Conservation (phyloP, 257 asterid genomes). For the Solanum stenotomum region DNA sequence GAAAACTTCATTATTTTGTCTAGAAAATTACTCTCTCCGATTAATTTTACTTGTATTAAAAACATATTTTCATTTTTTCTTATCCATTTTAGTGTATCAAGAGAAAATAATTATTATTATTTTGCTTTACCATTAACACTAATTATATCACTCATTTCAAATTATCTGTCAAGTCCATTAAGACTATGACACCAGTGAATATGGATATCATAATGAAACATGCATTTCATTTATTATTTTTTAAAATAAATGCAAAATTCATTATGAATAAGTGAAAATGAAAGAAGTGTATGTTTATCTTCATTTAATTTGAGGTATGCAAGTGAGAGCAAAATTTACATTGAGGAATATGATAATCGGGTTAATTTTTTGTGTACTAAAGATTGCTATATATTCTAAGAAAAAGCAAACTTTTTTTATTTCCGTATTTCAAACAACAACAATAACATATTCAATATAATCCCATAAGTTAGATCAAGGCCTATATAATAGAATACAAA, state of each 20-base stretch:
- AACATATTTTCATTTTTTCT: background rate
- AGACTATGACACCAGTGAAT: background rate
- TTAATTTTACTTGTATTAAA: background rate
- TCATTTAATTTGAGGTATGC: background rate
- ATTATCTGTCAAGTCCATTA: background rate
- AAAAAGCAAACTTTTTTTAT: background rate
- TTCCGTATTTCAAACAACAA: background rate
- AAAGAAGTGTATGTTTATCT: background rate
- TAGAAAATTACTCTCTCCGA: background rate
- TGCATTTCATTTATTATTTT: background rate
- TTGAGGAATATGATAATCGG: no score
- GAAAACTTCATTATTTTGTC: background rate
- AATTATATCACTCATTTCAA: background rate
- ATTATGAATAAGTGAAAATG: background rate
- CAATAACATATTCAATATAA: no score
- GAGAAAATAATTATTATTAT: background rate
- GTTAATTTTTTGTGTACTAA: no score
- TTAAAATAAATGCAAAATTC: background rate
- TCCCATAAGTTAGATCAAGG: background rate
- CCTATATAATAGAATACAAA: background rate
- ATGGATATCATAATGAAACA: background rate
- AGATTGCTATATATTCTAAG: background rate
- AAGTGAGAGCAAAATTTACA: background rate
- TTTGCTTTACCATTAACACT: background rate
- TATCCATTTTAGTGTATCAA: background rate